Evolutionary conservation across 2,329 filamentous ascomycete genomes (phyloP), one percentile per base, ranked within the genome.

Genomic region (Celoporthe dispersa): DNA sequence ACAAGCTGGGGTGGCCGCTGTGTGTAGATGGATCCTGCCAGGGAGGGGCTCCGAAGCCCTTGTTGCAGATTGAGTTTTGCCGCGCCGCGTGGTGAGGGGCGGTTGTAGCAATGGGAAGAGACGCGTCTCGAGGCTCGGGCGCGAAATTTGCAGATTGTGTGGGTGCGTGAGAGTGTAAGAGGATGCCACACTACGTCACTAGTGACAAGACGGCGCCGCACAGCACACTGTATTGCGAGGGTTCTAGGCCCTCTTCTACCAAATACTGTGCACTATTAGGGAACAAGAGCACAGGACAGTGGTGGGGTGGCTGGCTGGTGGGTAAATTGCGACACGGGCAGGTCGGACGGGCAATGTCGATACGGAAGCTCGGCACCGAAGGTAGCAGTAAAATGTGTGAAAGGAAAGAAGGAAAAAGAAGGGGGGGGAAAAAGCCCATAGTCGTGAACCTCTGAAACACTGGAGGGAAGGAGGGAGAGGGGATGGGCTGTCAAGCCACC

Each of bases 151-250:
- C 16, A 67, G 28, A 37, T 9, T 48, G 44, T 48, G 44, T 48
- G 11, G 9, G 44, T 48, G 44, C 19, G 44, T 48, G 19, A 48
- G 41, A 19, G 16, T 48, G 62, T 44, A 33, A 41, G 55, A 66
- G 61, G 57, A 35, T 61, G 65, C 41, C 61, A 63, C 28, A n/a
- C n/a, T 71, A 71, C 69, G 69, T 71, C 69, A 69, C 69, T 37
- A 4, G n/a, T 31, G 44, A n/a, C 44, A 48, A 57, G 66, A 39
- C 8, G 19, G 39, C 48, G 33, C 28, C 2, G 44, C 22, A 48
- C 19, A 48, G 28, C 33, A 2, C 19, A 33, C 53, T 31, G 53
- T 33, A 31, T 28, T 37, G 33, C 55, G 31, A 39, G 28, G 28
- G 22, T 61, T 39, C 16, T 28, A 61, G 39, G 12, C 25, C n/a